phyloP scores from a whole-genome alignment of 2,329 filamentous ascomycete genomes.

The Arthroderma uncinatum region DNA sequence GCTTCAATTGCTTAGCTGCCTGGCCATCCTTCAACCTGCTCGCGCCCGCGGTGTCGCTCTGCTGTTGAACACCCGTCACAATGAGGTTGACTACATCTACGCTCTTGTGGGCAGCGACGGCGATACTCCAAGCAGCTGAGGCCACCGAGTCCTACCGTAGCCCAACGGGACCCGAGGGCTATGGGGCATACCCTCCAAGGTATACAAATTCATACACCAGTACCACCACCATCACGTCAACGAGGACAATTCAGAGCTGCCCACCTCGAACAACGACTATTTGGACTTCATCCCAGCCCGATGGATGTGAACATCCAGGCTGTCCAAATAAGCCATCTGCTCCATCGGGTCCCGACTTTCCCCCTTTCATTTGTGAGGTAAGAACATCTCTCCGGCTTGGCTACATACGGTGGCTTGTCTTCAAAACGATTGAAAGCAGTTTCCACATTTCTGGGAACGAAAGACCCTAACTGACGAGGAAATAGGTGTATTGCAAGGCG shows the following conservation, averaged over 20 bases:
- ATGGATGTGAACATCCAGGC: background rate
- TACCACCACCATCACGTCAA: background rate
- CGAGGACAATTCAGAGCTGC: background rate
- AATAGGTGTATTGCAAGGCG: constrained; percentile 1
- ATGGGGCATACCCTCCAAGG: background rate
- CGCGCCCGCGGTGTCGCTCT: background rate
- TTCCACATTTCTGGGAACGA: background rate
- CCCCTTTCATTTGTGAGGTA: background rate
- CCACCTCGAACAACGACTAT: background rate
- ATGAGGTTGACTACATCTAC: constrained; percentile 7
- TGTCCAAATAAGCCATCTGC: background rate
- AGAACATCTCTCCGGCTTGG: background rate
- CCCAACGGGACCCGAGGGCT: background rate
- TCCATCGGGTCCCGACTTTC: background rate
- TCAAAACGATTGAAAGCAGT: no score
- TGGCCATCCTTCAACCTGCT: background rate
- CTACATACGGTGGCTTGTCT: no score
- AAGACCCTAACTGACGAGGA: background rate
- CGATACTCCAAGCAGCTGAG: constrained; percentile 14
- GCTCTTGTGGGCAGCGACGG: constrained; percentile 21
- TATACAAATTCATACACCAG: background rate
- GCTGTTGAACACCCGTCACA: background rate
- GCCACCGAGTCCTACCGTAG: constrained; percentile 14
- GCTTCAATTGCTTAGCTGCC: background rate
- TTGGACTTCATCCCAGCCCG: background rate